phyloP scores from a whole-genome alignment of 257 asterid genomes.

The Ballota nigra region DNA sequence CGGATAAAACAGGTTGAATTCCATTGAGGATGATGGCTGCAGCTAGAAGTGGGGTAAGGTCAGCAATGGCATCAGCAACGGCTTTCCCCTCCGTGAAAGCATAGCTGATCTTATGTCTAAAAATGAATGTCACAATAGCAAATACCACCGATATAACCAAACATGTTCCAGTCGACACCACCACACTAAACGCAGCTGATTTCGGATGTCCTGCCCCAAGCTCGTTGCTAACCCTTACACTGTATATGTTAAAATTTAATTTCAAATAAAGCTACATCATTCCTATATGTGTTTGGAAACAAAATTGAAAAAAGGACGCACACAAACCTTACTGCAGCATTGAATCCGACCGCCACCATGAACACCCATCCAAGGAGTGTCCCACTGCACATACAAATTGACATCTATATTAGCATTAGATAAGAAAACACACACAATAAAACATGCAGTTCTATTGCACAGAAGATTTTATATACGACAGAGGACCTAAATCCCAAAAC shows the following conservation, averaged over 20 bases:
- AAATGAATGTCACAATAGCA: constrained; percentile 22
- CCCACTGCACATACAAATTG: constrained; percentile 34
- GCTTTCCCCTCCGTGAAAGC: constrained; percentile 50
- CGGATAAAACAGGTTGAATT: constrained; percentile 71
- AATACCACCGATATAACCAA: constrained; percentile 30
- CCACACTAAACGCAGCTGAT: constrained; percentile 65
- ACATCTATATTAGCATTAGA: background rate
- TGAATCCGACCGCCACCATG: constrained; percentile 70
- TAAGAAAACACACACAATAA: no score
- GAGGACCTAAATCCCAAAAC: no score
- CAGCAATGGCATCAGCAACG: constrained; percentile 58
- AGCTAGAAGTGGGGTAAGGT: constrained; percentile 57
- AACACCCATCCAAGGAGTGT: constrained; percentile 64
- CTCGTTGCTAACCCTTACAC: constrained; percentile 73
- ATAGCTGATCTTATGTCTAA: constrained; percentile 55
- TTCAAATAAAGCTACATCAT: no score
- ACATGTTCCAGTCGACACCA: constrained; percentile 42
- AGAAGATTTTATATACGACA: no score
- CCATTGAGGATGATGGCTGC: constrained; percentile 60
- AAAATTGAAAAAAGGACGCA: no score
- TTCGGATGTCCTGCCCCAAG: constrained; percentile 76
- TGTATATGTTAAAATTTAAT: background rate
- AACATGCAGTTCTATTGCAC: no score
- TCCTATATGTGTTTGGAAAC: no score
- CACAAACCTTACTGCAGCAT: constrained; percentile 66